Evolutionary conservation across 2,329 filamentous ascomycete species (phyloP), one percentile per base, ranked within the genome.

Genomic region (Diaporthe sp.): DNA sequence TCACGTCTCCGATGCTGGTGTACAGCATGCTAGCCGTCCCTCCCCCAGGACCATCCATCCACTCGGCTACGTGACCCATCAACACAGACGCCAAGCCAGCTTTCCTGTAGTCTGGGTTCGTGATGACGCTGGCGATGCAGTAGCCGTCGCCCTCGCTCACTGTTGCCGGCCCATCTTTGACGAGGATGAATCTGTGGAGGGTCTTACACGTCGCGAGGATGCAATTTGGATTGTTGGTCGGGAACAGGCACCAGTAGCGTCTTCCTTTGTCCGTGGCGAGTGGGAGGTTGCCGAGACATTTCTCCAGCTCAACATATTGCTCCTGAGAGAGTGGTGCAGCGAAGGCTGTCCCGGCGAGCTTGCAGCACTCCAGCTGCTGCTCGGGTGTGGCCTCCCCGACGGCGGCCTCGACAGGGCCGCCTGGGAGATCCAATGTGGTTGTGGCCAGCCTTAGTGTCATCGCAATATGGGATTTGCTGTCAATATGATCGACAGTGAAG

Each of bases 161-260:
- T 25, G n/a, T 0, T 0, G n/a, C 9, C 17, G 4, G 27, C 19
- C 47, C 47, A 12, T 53, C n/a, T 25, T 39, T 68, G 30, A 53
- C 8, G n/a, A 68, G 47, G 13, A 53, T 13, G 47, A 68, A 68
- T 9, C 63, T 68, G 63, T 68, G 63, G 3, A 68, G 44, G 15
- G 63, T 68, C n/a, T 68, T 68, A n/a, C 63, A 68, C 9, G 63
- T 68, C 17, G 63, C 63, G n/a, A 68, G 63, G 47, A 68, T 53
- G 32, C 63, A 68, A 30, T 53, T 53, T 2, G 63, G 63, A 10
- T 68, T 9, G n/a, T 47, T 39, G 12, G 22, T 68, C 9, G 63
- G 63, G 32, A 53, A 68, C 30, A 68, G 47, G n/a, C 63, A 68
- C 63, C 63, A 68, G 63, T 68, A 53, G 22, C 63, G 44, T 39